Evolutionary conservation across 2,329 filamentous ascomycete genomes (phyloP).

Genomic region (Mariannaea elegans): DNA sequence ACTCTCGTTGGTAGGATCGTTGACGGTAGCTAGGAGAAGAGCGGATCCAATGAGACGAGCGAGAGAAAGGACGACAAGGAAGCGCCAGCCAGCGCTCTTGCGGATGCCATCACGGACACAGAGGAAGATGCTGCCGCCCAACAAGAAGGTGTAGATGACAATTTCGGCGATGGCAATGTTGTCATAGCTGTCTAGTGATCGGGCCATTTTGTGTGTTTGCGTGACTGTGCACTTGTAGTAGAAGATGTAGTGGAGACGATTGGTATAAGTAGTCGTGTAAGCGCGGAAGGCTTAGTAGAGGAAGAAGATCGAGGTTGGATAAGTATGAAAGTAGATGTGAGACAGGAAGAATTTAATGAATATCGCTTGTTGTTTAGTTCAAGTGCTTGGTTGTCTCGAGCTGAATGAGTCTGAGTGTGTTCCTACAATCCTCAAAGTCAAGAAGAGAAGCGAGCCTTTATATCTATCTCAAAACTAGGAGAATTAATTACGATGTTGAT

Average conservation of each 20-base stretch:
- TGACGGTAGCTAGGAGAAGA: constrained; percentile 51
- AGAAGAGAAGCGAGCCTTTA: neutral
- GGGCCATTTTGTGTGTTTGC: constrained; percentile 26
- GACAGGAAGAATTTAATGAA: neutral
- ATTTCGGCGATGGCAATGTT: constrained; percentile 45
- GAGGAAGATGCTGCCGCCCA: constrained; percentile 46
- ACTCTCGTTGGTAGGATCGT: constrained; percentile 58
- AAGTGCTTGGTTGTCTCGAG: neutral
- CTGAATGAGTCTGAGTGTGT: neutral
- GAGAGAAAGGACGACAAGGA: constrained; percentile 67
- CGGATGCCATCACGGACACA: constrained; percentile 60
- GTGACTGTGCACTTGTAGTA: neutral
- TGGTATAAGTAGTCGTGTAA: neutral
- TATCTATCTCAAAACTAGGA: neutral
- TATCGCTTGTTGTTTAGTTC: too few species aligned
- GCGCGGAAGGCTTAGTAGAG: neutral
- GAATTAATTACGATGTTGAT: neutral
- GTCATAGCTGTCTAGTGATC: constrained; percentile 42
- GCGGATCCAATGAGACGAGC: constrained; percentile 65
- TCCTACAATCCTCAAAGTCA: neutral
- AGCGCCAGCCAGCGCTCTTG: constrained; percentile 68
- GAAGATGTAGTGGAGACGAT: neutral
- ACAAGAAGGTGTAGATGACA: constrained; percentile 41
- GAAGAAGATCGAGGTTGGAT: too few species aligned
- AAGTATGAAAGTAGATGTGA: neutral